Conservation (phyloP, 2,329 filamentous ascomycete species). For the Ilyonectria sp. region DNA sequence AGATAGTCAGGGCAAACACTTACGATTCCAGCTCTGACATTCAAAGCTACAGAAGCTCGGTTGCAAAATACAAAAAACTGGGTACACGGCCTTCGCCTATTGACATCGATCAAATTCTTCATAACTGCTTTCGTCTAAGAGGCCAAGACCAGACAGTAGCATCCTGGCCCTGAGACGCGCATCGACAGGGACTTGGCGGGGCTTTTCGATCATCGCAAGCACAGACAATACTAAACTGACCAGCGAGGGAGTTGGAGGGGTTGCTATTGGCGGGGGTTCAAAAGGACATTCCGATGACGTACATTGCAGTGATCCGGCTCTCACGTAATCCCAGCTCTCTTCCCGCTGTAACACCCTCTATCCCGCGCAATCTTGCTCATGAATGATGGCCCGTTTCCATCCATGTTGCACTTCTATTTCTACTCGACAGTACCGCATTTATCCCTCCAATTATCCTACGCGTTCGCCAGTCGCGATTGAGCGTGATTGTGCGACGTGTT, state of each 20-base stretch:
- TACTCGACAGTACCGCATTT: background rate
- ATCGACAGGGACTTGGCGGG: background rate
- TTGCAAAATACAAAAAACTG: too few species aligned
- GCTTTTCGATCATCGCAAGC: background rate
- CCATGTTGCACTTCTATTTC: background rate
- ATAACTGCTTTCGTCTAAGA: background rate
- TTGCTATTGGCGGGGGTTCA: conserved; percentile 8
- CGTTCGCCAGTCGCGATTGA: background rate
- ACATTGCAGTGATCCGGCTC: background rate
- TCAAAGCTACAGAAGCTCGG: background rate
- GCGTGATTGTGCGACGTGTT: background rate
- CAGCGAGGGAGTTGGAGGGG: background rate
- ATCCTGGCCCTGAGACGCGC: background rate
- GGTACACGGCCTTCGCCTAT: background rate
- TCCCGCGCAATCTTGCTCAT: conserved; percentile 13
- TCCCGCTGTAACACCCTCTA: background rate
- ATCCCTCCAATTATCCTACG: background rate
- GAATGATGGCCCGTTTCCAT: background rate
- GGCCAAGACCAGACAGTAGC: background rate
- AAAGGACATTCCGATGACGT: conserved; percentile 1
- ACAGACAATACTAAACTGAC: background rate
- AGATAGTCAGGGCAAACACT: background rate
- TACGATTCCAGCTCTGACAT: background rate
- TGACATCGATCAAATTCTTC: background rate
- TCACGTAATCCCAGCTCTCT: background rate